Evolutionary conservation across 2,329 filamentous ascomycete species (phyloP), one percentile per base, ranked within the genome.

Genomic region (Fusarium guadeloupense): DNA sequence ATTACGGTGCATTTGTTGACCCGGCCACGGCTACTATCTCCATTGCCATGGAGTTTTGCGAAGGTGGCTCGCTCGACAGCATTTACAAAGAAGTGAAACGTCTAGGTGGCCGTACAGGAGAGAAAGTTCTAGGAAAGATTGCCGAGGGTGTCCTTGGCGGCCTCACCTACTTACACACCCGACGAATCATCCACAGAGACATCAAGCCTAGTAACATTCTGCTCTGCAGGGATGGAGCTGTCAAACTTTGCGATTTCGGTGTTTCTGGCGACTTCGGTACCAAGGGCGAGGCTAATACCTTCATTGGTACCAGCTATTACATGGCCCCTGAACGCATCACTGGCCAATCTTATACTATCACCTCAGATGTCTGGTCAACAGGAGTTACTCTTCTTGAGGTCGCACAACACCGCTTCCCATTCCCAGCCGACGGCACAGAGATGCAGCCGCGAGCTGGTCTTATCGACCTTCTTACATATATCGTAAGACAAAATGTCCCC

Each of bases 271-370:
- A 98, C 76, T 98, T 98, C 73, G 96, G 95, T 64, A 99, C 95
- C 43, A 98, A 99, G 77, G 95, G 95, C 48, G 95, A 98, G 74
- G 95, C 95, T 64, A 97, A 98, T 75, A 99, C 95, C 0, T 99
- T 99, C 72, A 99, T 99, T 73, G 95, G 95, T 62, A 99, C 95
- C 12, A 96, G 92, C 59, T 99, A 98, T 75, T 99, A 99, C 81
- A 99, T 99, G 95, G 95, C 95, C 5, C 95, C 95, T 0, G 95
- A 99, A 76, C 90, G 95, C 46, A 99, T 99, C 75, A 97, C 95
- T 2, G 95, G 95, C 54, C 92, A 98, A 79, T 94, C 90, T 43
- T 99, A 99, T 77, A 99, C 94, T 59, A 99, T 99, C 76, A 99
- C 94, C 3, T 97, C 93, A 8, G 95, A 99, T 69, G 95, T 99